Evolutionary conservation across 108 stramenopile species (phyloP).

Genomic region (Pseudonitzschia pungens): DNA sequence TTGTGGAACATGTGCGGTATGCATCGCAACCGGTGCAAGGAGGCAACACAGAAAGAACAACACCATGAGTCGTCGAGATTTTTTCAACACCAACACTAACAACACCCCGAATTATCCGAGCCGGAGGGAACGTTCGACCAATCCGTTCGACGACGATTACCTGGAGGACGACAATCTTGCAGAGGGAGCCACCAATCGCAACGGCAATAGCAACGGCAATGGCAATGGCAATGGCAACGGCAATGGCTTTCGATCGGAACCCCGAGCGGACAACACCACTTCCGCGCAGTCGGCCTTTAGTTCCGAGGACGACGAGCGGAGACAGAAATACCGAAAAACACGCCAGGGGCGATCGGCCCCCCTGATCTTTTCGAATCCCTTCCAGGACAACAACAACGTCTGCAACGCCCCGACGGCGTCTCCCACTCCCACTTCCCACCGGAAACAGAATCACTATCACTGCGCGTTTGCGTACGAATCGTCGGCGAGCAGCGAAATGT

Average conservation of each 20-base stretch:
- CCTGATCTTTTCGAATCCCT: conserved; percentile 7
- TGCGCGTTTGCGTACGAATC: too few relatives aligned
- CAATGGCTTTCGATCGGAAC: neutral
- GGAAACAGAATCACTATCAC: neutral
- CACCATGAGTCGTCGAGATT: too few relatives aligned
- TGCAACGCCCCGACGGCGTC: neutral
- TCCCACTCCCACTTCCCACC: neutral
- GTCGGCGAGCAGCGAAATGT: conserved; percentile 14
- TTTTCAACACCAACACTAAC: neutral
- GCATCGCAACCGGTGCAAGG: too few relatives aligned
- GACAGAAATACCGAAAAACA: neutral
- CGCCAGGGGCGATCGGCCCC: conserved; percentile 7
- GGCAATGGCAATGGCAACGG: neutral
- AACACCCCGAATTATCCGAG: too few relatives aligned
- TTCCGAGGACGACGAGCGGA: neutral
- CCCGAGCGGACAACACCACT: too few relatives aligned
- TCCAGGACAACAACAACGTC: neutral
- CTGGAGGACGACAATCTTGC: neutral
- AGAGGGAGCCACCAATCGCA: neutral
- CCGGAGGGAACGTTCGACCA: neutral
- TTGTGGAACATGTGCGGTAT: too few relatives aligned
- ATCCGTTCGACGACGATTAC: conserved; percentile 7
- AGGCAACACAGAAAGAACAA: too few relatives aligned
- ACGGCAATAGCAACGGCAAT: neutral
- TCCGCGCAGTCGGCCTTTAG: neutral